Evolutionary conservation across 306 rosid genomes (phyloP).

Genomic region (Macrotyloma uniflorum): DNA sequence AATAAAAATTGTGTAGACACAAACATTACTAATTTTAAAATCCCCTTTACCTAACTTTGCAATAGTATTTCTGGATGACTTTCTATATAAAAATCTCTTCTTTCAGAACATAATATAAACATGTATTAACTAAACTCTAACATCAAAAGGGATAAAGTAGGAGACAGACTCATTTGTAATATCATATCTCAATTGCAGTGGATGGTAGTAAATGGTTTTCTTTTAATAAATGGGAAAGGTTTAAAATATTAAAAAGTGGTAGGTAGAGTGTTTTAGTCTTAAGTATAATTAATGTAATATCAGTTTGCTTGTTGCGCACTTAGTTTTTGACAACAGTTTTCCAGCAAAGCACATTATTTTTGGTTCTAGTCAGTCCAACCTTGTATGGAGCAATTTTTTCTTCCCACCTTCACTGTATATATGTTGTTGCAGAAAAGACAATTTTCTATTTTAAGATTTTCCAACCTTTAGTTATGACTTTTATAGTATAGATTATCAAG

Average conservation of each 20-base stretch:
- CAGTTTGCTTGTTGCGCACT: background rate
- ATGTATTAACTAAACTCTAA: background rate
- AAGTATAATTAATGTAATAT: background rate
- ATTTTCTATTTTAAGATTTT: background rate
- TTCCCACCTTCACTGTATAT: background rate
- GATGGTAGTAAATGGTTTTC: background rate
- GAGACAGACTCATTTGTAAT: background rate
- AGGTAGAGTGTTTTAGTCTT: slow-evolving; percentile 17
- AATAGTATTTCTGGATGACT: background rate
- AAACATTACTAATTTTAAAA: background rate
- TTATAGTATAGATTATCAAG: background rate
- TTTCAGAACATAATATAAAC: background rate
- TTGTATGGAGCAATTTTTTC: background rate
- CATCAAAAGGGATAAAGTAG: background rate
- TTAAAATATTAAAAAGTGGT: background rate
- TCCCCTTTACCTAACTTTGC: slow-evolving; percentile 1
- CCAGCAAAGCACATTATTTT: slow-evolving; percentile 11
- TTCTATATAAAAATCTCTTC: background rate
- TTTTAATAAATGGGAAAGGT: background rate
- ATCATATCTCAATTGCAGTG: background rate
- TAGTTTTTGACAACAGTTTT: slow-evolving; percentile 1
- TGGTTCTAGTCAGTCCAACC: slow-evolving; percentile 1
- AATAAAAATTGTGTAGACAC: background rate
- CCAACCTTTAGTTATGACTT: background rate
- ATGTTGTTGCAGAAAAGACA: background rate